phyloP scores from a whole-genome alignment of 257 asterid genomes.

The Lycium barbarum region DNA sequence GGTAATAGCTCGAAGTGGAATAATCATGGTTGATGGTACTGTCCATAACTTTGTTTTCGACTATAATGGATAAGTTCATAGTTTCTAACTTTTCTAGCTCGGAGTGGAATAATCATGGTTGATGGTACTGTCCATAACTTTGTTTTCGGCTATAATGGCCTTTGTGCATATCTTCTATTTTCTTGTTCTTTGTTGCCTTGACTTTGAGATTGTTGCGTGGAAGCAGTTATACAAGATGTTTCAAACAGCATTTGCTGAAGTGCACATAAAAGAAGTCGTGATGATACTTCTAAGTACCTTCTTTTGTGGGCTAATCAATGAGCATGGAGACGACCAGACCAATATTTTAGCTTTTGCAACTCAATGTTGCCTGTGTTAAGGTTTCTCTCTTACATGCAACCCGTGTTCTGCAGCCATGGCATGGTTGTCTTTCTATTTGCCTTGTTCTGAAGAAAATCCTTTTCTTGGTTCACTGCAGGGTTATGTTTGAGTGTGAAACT shows the following conservation, averaged over 20 bases:
- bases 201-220: not conserved
- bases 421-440: constrained; percentile 34
- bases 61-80: too few species aligned
- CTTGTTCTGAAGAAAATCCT: not conserved
- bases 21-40: too few species aligned
- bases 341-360: not conserved
- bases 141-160: not conserved
- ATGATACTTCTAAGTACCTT: not conserved
- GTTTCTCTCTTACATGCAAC: constrained; percentile 38
- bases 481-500: not conserved
- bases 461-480: not conserved
- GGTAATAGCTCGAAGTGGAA: too few species aligned
- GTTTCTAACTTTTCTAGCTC: too few species aligned
- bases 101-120: too few species aligned
- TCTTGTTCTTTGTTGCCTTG: not conserved
- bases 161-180: not conserved
- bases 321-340: not conserved
- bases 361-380: not conserved
- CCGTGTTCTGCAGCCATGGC: constrained; percentile 50
- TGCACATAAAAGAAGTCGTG: not conserved
- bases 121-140: too few species aligned
- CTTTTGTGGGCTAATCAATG: not conserved
- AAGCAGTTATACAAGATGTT: not conserved
- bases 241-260: too few species aligned
- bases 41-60: too few species aligned